These are phyloP conservation scores for Lanzia echinophila DNA, from an alignment of 2,329 filamentous ascomycete species.

Conservation along the genomic window DNA sequence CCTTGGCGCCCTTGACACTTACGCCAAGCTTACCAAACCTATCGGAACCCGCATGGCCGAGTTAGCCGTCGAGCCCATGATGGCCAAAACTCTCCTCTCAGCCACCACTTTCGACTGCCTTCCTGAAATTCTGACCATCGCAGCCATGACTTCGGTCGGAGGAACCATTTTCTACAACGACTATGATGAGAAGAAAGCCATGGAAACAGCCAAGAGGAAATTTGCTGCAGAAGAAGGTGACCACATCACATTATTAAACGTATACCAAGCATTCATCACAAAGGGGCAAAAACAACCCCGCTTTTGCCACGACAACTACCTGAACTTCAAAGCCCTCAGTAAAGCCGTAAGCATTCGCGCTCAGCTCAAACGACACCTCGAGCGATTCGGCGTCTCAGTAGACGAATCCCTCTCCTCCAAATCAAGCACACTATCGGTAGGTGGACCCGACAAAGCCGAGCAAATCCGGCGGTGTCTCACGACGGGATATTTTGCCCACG, in stretches of 20 bases:
- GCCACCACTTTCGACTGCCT: conserved; percentile 71
- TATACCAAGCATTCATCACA: conserved; percentile 83
- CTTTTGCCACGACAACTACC: conserved; percentile 79
- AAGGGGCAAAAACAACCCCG: conserved; percentile 74
- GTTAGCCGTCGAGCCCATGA: conserved; percentile 89
- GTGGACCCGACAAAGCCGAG: conserved; percentile 51
- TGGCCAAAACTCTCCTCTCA: conserved; percentile 78
- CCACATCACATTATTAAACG: conserved; percentile 85
- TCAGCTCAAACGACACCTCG: conserved; percentile 80
- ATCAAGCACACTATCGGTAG: conserved; percentile 31
- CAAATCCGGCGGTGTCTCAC: conserved; percentile 80
- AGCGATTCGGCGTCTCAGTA: conserved; percentile 69
- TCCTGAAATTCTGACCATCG: conserved; percentile 81
- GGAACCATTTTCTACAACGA: conserved; percentile 78
- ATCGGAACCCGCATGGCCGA: conserved; percentile 91
- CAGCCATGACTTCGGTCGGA: conserved; percentile 86
- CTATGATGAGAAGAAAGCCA: conserved; percentile 66
- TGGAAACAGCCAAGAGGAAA: conserved; percentile 67
- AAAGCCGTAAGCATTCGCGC: conserved; percentile 79
- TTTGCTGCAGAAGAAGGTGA: conserved; percentile 94
- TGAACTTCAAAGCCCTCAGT: conserved; percentile 81
- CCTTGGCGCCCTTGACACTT: conserved; percentile 78
- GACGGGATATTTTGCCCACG: conserved; percentile 86
- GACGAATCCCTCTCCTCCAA: conserved; percentile 52
- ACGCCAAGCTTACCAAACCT: conserved; percentile 83